Base-by-base conservation (phyloP, 2,329 filamentous ascomycete genomes). In the Didymella pomorum region DNA sequence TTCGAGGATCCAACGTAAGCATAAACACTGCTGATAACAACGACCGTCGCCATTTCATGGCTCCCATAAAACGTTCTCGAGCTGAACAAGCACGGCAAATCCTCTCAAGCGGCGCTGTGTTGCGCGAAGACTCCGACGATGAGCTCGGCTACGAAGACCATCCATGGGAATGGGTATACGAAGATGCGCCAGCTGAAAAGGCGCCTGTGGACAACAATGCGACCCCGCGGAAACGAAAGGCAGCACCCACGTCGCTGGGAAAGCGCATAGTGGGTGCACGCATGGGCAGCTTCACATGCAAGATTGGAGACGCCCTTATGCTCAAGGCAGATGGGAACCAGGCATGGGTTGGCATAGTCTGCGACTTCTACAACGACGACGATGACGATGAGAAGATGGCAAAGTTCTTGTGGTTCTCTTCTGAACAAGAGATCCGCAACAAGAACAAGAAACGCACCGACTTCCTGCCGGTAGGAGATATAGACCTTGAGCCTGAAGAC, bases 321-420 rank as follows among this genome's bases (percentile, higher is more conserved):
- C 83, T 99, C 54, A 96, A 96, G 76, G 92, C 93, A 1, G 92
- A 96, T 37, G 92, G 91, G 39, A 92, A 92, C 64, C 92, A 96
- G 70, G 90, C 93, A 11, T 99, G 95, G 93, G 90, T 96, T 2
- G 95, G 92, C 31, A 87, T 99, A 61, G 89, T 97, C 51, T 90
- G 89, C 69, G 88, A 91, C 42, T 97, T 99, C 66, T 74, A 88
- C 37, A 88, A 94, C 44, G 88, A 90, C 44, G 62, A 63, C 43
- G 68, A 67, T 20, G 70, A 76, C 12, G 88, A 87, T 3, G 81
- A 82, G 62, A 97, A 92, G 81, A 87, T 89, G 25, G 94, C 91
- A 54, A 90, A 89, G 62, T 95, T 99, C 72, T 89, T 97, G 84
- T 99, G 95, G 95, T 97, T 99, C 74, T 93, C 91, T 0, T 92